Conservation (phyloP, 2,329 filamentous ascomycete genomes). For the Falciphora oryzae region DNA sequence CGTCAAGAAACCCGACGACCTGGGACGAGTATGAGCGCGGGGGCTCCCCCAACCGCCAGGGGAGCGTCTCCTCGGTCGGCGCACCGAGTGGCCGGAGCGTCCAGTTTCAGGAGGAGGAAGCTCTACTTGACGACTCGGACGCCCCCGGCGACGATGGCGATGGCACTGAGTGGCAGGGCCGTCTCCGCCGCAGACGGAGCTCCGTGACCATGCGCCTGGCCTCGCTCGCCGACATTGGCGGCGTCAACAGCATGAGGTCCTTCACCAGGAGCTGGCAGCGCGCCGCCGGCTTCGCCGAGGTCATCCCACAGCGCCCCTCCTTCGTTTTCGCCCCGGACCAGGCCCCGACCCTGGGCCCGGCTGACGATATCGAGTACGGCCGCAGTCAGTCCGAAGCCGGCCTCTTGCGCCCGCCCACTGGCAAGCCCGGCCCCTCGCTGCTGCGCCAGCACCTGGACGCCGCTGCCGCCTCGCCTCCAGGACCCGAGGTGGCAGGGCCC, state of each 20-base stretch:
- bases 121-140: slow-evolving; percentile 34
- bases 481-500: neutral
- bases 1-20: slow-evolving; percentile 30
- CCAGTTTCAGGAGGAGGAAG: slow-evolving; percentile 36
- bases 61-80: slow-evolving; percentile 34
- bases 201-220: slow-evolving; percentile 53
- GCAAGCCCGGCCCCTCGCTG: slow-evolving; percentile 35
- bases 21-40: slow-evolving; percentile 43
- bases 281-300: slow-evolving; percentile 81
- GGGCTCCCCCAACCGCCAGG: slow-evolving; percentile 30
- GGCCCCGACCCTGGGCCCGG: slow-evolving; percentile 29
- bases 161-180: slow-evolving; percentile 1
- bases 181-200: slow-evolving; percentile 26
- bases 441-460: slow-evolving; percentile 48
- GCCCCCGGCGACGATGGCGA: slow-evolving; percentile 23
- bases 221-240: slow-evolving; percentile 66
- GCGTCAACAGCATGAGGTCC: slow-evolving; percentile 89
- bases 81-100: slow-evolving; percentile 28
- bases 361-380: slow-evolving; percentile 33
- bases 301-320: slow-evolving; percentile 71
- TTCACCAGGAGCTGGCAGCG: slow-evolving; percentile 91
- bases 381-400: slow-evolving; percentile 34
- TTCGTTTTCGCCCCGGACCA: slow-evolving; percentile 62
- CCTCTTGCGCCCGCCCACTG: slow-evolving; percentile 11
- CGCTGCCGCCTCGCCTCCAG: slow-evolving; percentile 18